Percentiles rank a stretch among this genome's conserved stretches.
Evolutionary conservation across 2,329 filamentous ascomycete species (phyloP).

Genomic region (Calonectria pteridis): DNA sequence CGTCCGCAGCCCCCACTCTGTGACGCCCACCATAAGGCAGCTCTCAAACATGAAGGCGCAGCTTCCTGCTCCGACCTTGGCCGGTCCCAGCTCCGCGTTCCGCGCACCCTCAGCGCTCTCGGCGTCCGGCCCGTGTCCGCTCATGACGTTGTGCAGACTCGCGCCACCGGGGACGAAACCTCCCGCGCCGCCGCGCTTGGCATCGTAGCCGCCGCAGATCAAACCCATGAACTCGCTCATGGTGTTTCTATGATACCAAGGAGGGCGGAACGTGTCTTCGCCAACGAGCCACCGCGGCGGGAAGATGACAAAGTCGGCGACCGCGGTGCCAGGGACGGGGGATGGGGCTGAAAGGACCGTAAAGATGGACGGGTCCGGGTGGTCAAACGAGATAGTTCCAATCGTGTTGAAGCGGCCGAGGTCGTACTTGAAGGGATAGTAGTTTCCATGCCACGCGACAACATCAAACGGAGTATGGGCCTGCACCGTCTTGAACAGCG

Average conservation of each 20-base stretch:
- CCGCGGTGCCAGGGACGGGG: conserved; percentile 70
- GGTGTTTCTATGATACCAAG: conserved; percentile 79
- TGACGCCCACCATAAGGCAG: conserved; percentile 77
- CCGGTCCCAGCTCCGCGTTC: conserved; percentile 65
- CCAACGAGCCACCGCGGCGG: conserved; percentile 78
- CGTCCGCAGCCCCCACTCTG: conserved; percentile 74
- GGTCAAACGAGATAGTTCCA: conserved; percentile 79
- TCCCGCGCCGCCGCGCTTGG: conserved; percentile 66
- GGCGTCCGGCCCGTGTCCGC: conserved; percentile 73
- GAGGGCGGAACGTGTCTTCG: conserved; percentile 77
- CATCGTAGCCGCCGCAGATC: conserved; percentile 70
- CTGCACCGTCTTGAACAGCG: conserved; percentile 75
- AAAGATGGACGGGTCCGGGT: conserved; percentile 84
- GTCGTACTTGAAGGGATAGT: conserved; percentile 87
- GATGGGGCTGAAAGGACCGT: conserved; percentile 76
- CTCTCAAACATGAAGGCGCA: conserved; percentile 80
- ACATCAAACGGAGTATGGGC: conserved; percentile 82
- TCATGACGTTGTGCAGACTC: conserved; percentile 78
- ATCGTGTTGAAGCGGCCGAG: conserved; percentile 82
- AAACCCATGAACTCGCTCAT: conserved; percentile 76
- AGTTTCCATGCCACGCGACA: conserved; percentile 84
- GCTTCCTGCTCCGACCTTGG: conserved; percentile 70
- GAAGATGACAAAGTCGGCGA: conserved; percentile 81
- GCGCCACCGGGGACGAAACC: conserved; percentile 72
- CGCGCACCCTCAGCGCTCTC: conserved; percentile 68